Evolutionary conservation across 441 rosid genomes (phyloP), one percentile per base, ranked within the genome.

Genomic region (Hura crepitans): DNA sequence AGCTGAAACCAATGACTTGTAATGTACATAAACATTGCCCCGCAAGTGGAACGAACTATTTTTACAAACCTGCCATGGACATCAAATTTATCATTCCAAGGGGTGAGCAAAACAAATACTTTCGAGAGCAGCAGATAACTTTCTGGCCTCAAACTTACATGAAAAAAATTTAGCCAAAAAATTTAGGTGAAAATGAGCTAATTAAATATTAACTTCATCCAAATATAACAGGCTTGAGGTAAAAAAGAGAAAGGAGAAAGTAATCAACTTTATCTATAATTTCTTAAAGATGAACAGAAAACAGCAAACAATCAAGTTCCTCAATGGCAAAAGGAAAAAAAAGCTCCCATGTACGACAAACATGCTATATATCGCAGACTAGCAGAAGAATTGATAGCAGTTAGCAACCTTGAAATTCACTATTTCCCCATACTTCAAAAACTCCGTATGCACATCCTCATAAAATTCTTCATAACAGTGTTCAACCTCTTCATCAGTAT

Each of bases 401-500:
- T 50, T 28, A 71, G 49, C 76, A 61, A 94, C 99, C 97, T 92
- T 94, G 80, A 95, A 95, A 81, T 95, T 95, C 60, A 95, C 83
- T 79, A 92, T 86, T 80, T 92, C 97, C 67, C 97, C 97, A 78
- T 77, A 95, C 82, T 92, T 95, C 83, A 85, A 82, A 78, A 95
- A 92, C 84, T 95, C 99, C 18, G 99, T 89, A 81, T 92, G 99
- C 65, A 92, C 97, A 79, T 95, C 99, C 80, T 92, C 97, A 33
- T 95, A 95, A 82, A 95, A 92, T 77, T 95, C 97, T 83, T 95
- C 95, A 75, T 85, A 95, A 78, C 81, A 70, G 28, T 47, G 77
- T 74, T 90, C 97, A 81, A 89, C 85, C 85, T 95, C 99, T 78
- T 95, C 97, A 66, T 95, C 97, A 23, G 95, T 86, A 77, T 84